phyloP scores from a whole-genome alignment of 352 stramenopile genomes.

The Lagenidium sp. region DNA sequence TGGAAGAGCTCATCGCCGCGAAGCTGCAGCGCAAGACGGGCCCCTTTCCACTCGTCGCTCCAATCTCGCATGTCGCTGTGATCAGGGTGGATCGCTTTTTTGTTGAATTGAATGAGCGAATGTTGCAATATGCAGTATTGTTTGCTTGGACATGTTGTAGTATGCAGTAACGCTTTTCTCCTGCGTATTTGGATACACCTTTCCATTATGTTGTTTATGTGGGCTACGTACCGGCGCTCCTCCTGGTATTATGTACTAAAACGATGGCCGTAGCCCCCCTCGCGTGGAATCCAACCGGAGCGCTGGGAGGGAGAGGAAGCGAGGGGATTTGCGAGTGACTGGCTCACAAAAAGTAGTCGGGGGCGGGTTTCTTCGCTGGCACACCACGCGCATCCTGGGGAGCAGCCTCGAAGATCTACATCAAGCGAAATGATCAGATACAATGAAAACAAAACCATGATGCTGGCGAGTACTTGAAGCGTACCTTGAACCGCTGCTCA shows the following conservation, averaged over 20 bases:
- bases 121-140: no score
- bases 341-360: constrained; percentile 99
- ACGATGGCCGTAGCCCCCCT: no score
- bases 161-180: no score
- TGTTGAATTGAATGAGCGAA: background rate
- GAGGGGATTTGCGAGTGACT: no score
- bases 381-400: constrained; percentile 95
- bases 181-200: no score
- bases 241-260: no score
- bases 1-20: constrained; percentile 54
- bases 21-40: constrained; percentile 38
- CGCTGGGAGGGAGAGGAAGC: no score
- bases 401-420: constrained; percentile 96
- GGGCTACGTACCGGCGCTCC: no score
- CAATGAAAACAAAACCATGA: background rate
- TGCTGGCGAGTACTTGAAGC: background rate
- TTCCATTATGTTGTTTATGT: no score
- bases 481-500: constrained; percentile 82
- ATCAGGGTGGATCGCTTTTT: background rate
- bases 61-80: constrained; percentile 33
- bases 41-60: constrained; percentile 59
- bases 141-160: no score
- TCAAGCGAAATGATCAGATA: constrained; percentile 1
- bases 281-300: no score
- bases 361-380: constrained; percentile 96